A percentile compares a stretch with the other conserved stretches of the same genome.
These are phyloP conservation scores for Ceratocystis smalleyi DNA, from an alignment of 2,329 filamentous ascomycete species.

Conservation along the genomic window DNA sequence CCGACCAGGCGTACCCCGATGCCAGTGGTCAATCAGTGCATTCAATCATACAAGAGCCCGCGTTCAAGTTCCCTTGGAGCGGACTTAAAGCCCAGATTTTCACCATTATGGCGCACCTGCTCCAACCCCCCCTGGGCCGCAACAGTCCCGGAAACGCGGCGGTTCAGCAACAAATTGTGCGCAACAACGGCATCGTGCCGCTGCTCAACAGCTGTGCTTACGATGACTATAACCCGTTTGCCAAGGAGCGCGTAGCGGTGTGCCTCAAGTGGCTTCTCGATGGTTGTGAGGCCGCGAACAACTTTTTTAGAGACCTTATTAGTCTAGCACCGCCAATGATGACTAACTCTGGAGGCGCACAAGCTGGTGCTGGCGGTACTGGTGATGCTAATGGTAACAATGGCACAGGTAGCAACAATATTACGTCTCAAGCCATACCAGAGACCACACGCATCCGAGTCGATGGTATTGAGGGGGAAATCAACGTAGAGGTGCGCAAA, in stretches of 20 bases:
- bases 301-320: slow-evolving; percentile 52
- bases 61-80: slow-evolving; percentile 49
- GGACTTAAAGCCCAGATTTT: slow-evolving; percentile 87
- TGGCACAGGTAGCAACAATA: not conserved
- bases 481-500: slow-evolving; percentile 37
- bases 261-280: slow-evolving; percentile 74
- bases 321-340: slow-evolving; percentile 26
- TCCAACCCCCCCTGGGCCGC: slow-evolving; percentile 60
- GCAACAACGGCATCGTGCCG: slow-evolving; percentile 71
- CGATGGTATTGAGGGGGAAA: slow-evolving; percentile 41
- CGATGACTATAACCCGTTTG: slow-evolving; percentile 86
- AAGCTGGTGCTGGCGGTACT: not conserved
- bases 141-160: slow-evolving; percentile 49
- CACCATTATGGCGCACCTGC: slow-evolving; percentile 71
- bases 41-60: slow-evolving; percentile 42
- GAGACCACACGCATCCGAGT: slow-evolving; percentile 27
- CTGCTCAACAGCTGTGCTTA: slow-evolving; percentile 80
- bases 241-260: slow-evolving; percentile 79
- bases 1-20: slow-evolving; percentile 25
- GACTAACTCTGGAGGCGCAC: slow-evolving; percentile 4
- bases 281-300: slow-evolving; percentile 56
- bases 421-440: not conserved
- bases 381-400: not conserved
- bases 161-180: slow-evolving; percentile 77
- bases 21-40: not conserved